Conservation (phyloP, 169 alveolate species). For the Plasmodium reichenowi region DNA sequence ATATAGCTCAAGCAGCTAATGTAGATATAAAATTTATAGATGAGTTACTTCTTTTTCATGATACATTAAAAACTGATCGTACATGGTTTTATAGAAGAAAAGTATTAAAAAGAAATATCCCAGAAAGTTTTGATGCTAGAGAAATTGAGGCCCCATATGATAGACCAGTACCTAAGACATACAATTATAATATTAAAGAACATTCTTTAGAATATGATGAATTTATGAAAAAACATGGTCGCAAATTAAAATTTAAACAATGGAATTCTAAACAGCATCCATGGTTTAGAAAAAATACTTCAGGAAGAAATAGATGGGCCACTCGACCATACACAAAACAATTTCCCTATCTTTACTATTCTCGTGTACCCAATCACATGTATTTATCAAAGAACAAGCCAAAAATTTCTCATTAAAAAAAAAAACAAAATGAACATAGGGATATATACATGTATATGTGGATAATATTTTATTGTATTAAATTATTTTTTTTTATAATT, state of each 20-base stretch:
- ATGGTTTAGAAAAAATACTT: conserved; percentile 84
- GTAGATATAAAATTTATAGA: conserved; percentile 82
- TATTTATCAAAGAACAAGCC: conserved; percentile 51
- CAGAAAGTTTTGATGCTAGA: conserved; percentile 82
- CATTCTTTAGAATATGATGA: conserved; percentile 69
- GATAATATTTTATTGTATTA: not conserved
- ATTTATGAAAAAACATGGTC: conserved; percentile 38
- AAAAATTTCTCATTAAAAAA: not conserved
- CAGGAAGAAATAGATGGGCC: conserved; percentile 83
- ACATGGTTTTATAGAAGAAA: conserved; percentile 85
- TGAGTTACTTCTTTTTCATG: conserved; percentile 82
- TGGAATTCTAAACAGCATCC: conserved; percentile 82
- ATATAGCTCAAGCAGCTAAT: conserved; percentile 77
- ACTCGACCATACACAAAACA: conserved; percentile 84
- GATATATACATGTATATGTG: not conserved
- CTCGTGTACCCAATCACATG: conserved; percentile 24
- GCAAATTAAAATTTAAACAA: conserved; percentile 50
- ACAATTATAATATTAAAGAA: conserved; percentile 52
- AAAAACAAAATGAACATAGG: not conserved
- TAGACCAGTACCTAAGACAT: conserved; percentile 53
- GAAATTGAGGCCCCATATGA: conserved; percentile 78
- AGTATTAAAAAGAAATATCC: conserved; percentile 76
- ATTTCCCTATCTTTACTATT: conserved; percentile 55
- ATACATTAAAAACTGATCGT: conserved; percentile 84
- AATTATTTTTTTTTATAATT: not conserved